phyloP scores from a whole-genome alignment of 2,329 filamentous ascomycete species.

The Neofusicoccum laricinum region DNA sequence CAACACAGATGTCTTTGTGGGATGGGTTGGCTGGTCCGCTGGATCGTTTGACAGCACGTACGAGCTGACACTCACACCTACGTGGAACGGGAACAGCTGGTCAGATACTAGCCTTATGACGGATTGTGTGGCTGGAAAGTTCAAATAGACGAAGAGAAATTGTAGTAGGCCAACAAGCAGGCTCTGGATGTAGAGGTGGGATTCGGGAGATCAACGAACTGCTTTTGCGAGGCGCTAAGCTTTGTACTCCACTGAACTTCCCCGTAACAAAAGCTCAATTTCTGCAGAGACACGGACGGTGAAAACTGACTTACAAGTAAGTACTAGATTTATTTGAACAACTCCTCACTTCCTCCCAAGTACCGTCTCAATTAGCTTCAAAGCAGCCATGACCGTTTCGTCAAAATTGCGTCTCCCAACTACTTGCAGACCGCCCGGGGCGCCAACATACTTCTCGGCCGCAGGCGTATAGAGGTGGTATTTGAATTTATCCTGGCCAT shows the following conservation, averaged over 20 bases:
- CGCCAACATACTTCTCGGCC: conserved; percentile 47
- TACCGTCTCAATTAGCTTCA: conserved; percentile 24
- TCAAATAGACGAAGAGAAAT: background rate
- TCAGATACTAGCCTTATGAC: background rate
- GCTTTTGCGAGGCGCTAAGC: no score
- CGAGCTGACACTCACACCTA: conserved; percentile 19
- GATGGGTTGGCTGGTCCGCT: conserved; percentile 39
- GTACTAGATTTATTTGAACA: no score
- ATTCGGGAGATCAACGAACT: no score
- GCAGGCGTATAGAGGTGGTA: conserved; percentile 37
- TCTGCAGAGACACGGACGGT: no score
- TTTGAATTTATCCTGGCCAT: conserved; percentile 42
- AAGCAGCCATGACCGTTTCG: conserved; percentile 48
- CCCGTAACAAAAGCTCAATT: no score
- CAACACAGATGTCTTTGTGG: conserved; percentile 38
- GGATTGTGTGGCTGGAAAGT: background rate
- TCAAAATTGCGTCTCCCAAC: conserved; percentile 54
- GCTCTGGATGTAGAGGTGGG: no score
- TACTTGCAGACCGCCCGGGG: conserved; percentile 53
- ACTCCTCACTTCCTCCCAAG: no score
- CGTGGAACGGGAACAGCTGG: background rate
- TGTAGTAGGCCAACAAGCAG: no score
- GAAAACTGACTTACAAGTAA: no score
- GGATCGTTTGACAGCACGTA: conserved; percentile 32
- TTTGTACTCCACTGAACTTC: no score